These are phyloP conservation scores for Vitis rotundifolia DNA, from an alignment of 164 flowering plant species.

Conservation along the genomic window DNA sequence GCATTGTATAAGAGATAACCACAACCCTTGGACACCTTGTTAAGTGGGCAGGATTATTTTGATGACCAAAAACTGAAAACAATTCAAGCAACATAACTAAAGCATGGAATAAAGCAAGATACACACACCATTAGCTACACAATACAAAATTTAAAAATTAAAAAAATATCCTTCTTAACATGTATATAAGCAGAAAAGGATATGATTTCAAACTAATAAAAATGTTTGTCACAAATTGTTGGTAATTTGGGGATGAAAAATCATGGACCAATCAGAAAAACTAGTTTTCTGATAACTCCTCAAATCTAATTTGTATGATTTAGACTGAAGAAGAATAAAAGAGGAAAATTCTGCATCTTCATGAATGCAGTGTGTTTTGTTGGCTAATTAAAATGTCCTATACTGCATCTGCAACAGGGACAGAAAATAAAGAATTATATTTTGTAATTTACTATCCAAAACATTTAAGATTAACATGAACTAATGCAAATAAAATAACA, in stretches of 20 bases:
- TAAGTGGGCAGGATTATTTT: slow-evolving; percentile 66
- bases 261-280: not conserved
- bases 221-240: not conserved
- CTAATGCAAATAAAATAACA: too few relatives aligned
- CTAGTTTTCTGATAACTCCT: not conserved
- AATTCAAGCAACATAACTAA: slow-evolving; percentile 1
- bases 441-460: too few relatives aligned
- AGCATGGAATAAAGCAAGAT: slow-evolving; percentile 11
- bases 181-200: too few relatives aligned
- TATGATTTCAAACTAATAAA: too few relatives aligned
- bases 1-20: slow-evolving; percentile 91
- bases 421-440: too few relatives aligned
- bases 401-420: not conserved
- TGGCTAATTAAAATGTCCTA: not conserved
- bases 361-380: not conserved
- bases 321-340: not conserved
- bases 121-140: not conserved
- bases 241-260: not conserved
- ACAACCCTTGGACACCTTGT: slow-evolving; percentile 70
- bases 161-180: too few relatives aligned
- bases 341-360: not conserved
- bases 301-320: not conserved
- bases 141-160: not conserved
- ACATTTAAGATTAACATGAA: too few relatives aligned
- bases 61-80: slow-evolving; percentile 82